Conservation (phyloP, 2,329 filamentous ascomycete species). For the Epichloe gansuensis region DNA sequence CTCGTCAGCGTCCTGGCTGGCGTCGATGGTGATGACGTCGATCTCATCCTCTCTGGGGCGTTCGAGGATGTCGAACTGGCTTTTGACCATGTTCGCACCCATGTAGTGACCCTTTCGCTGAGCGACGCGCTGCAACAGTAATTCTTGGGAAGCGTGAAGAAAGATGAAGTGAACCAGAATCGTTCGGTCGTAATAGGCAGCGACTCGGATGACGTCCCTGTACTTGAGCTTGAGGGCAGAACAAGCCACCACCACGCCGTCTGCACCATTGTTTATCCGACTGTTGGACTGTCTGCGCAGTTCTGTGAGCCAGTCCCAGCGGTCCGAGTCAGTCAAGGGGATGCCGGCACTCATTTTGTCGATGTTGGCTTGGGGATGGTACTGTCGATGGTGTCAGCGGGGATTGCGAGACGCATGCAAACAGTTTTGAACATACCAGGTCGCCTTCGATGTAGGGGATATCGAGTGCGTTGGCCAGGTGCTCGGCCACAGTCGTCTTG, state of each 20-base stretch:
- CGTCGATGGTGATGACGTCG: conserved; percentile 63
- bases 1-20: conserved; percentile 43
- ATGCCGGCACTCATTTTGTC: conserved; percentile 82
- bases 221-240: conserved; percentile 96
- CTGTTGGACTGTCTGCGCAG: conserved; percentile 57
- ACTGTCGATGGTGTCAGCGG: conserved; percentile 31
- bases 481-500: conserved; percentile 62
- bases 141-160: conserved; percentile 63
- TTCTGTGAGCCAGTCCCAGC: conserved; percentile 91
- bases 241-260: conserved; percentile 88
- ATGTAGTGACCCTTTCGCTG: conserved; percentile 80
- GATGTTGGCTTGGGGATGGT: conserved; percentile 65
- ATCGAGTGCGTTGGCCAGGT: conserved; percentile 48
- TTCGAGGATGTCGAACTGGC: conserved; percentile 83
- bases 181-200: conserved; percentile 59
- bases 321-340: conserved; percentile 81
- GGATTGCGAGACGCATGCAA: neutral
- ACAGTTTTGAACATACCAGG: conserved; percentile 38
- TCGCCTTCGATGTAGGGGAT: conserved; percentile 69
- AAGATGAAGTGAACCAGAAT: conserved; percentile 89
- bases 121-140: conserved; percentile 64
- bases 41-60: conserved; percentile 58
- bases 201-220: conserved; percentile 78
- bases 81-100: conserved; percentile 89
- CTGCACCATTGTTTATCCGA: conserved; percentile 41